phyloP scores from a whole-genome alignment of 2,329 filamentous ascomycete species.

The Fusarium armeniacum region DNA sequence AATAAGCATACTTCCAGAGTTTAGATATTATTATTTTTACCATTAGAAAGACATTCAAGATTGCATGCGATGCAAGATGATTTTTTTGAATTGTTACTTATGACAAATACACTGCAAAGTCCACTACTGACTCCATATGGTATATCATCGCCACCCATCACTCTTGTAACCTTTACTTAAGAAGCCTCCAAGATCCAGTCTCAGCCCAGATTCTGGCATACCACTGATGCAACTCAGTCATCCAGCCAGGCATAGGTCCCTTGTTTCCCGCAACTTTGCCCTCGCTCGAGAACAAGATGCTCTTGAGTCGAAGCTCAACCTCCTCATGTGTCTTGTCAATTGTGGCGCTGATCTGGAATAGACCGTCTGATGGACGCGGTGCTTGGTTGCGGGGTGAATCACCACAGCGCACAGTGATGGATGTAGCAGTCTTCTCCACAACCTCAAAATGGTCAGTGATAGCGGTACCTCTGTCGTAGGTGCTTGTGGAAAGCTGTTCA shows the following conservation, averaged over 20 bases:
- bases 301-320: slow-evolving; percentile 76
- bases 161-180: slow-evolving; percentile 43
- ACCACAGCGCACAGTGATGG: slow-evolving; percentile 75
- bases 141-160: slow-evolving; percentile 12
- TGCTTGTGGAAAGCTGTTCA: slow-evolving; percentile 66
- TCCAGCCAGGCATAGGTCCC: slow-evolving; percentile 50
- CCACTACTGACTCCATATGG: background rate
- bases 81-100: background rate
- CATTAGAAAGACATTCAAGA: no score
- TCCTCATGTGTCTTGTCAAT: slow-evolving; percentile 71
- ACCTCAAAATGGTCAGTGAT: slow-evolving; percentile 82
- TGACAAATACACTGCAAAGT: background rate
- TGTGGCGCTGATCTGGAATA: slow-evolving; percentile 74
- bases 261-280: slow-evolving; percentile 54
- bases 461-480: slow-evolving; percentile 72
- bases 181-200: slow-evolving; percentile 57
- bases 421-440: slow-evolving; percentile 71
- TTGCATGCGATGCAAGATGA: no score
- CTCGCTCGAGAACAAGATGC: slow-evolving; percentile 68
- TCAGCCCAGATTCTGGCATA: slow-evolving; percentile 59
- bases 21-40: no score
- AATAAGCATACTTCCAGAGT: no score
- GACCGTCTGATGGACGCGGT: slow-evolving; percentile 71
- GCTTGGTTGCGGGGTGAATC: slow-evolving; percentile 71
- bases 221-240: slow-evolving; percentile 56